Conservation (phyloP, 2,329 filamentous ascomycete genomes). For the Cercospora berteroae region DNA sequence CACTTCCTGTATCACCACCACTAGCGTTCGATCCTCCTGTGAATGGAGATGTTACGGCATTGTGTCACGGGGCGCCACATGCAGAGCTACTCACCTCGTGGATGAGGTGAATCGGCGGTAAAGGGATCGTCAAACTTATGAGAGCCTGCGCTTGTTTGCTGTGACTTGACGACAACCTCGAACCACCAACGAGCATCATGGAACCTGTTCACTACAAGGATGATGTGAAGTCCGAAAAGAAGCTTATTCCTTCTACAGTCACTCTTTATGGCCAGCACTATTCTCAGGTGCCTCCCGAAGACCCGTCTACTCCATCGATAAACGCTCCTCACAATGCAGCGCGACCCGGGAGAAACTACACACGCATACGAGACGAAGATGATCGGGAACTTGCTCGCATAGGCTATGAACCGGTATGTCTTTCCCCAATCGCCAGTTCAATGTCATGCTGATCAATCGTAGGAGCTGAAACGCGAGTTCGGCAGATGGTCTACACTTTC, state of each 20-base stretch:
- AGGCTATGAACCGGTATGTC: slow-evolving; percentile 60
- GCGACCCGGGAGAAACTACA: neutral
- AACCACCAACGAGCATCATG: slow-evolving; percentile 14
- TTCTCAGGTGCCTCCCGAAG: neutral
- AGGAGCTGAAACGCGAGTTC: slow-evolving; percentile 63
- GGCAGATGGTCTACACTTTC: slow-evolving; percentile 66
- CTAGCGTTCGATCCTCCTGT: neutral
- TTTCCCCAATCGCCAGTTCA: neutral
- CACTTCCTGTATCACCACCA: slow-evolving; percentile 7
- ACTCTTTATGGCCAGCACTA: slow-evolving; percentile 1
- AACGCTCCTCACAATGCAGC: neutral
- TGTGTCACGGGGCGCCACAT: slow-evolving; percentile 12
- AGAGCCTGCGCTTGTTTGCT: neutral
- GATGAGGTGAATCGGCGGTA: slow-evolving; percentile 17
- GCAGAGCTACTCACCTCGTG: slow-evolving; percentile 3
- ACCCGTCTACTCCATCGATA: neutral
- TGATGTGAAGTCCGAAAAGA: slow-evolving; percentile 15
- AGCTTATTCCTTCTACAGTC: neutral
- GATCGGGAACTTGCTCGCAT: slow-evolving; percentile 60
- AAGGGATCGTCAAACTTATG: slow-evolving; percentile 4
- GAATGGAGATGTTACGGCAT: neutral
- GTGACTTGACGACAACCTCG: slow-evolving; percentile 1
- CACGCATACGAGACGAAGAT: slow-evolving; percentile 50
- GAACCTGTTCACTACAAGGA: slow-evolving; percentile 13
- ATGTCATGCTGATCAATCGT: neutral